Evolutionary conservation across 2,329 filamentous ascomycete genomes (phyloP), one percentile per base, ranked within the genome.

Genomic region (Colletotrichum incanum): DNA sequence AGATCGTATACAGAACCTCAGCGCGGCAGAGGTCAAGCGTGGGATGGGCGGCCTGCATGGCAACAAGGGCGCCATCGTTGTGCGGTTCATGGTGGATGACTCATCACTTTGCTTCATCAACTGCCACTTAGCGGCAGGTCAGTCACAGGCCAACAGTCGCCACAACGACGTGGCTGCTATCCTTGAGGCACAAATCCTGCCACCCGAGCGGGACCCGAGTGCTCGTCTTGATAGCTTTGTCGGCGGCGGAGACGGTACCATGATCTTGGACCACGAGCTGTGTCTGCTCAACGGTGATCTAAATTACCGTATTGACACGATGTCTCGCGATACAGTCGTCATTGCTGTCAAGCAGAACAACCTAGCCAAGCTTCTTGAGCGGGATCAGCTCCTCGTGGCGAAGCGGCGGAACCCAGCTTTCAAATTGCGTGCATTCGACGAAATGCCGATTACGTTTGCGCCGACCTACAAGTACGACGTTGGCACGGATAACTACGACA

Each of bases 401-500:
- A 91, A 93, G 68, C 93, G 95, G 63, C 94, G 94, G 76, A 98
- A 98, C 77, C 95, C 96, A 0, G 93, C 92, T 0, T 98, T 98
- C 84, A 90, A 94, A 37, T 88, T 99, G 6, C 92, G 95, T 26
- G 93, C 94, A 0, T 98, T 99, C 81, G 91, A 93, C n/a, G 96
- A 99, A 82, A 87, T 93, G 67, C 93, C 93, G 0, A 98, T 99
- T 77, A 93, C 91, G 0, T 99, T 99, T 80, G 92, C 94, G 9
- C 96, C 96, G 0, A 99, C 96, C 0, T 99, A 99, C 86, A 99
- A 99, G 81, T 99, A 99, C 81, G 96, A 99, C 77, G 94, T 98
- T 0, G 95, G 95, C 20, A 97, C 94, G 0, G 96, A 98, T 79
- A 93, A 91, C 8, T 99, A 98, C 81, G 96, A 99, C 80, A 93